Evolutionary conservation across 2,329 filamentous ascomycete species (phyloP), one percentile per base, ranked within the genome.

Genomic region (Colletotrichum cereale): DNA sequence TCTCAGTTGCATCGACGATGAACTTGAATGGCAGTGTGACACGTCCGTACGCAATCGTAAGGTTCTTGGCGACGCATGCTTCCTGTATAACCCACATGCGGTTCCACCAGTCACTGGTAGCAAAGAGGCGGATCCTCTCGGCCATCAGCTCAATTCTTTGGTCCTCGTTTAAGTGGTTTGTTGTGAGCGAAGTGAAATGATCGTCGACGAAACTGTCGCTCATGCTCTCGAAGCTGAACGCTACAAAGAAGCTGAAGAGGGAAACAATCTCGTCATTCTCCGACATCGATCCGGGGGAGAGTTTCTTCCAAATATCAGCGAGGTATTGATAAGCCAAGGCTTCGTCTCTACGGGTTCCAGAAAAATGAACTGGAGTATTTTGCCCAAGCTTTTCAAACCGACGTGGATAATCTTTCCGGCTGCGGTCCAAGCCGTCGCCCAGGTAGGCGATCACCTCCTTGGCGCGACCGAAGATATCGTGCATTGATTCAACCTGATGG

Each of bases 81-180:
- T 75, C 75, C 36, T 75, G 75, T 0, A 76, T 56, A 4, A 75
- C 60, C 74, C 74, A 72, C 10, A 73, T 68, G 24, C 72, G 72
- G 47, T 66, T 71, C 68, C 72, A 73, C 72, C 68, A 73, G 40
- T 67, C 63, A 38, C 63, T 55, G 1, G 6, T 44, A 2, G 64
- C 72, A 24, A 73, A 73, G 2, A 21, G 26, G 0, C 68, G 63
- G 0, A 47, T 60, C 21, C 64, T 52, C 34, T 73, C 68, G 24
- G 38, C 52, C 3, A 72, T 14, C 2, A 26, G 6, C n/a, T 21
- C 24, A 2, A 57, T 3, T 11, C 52, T 55, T 14, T n/a, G 11
- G 12, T 61, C 47, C 14, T 61, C n/a, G 4, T 8, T 34, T 16
- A 12, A 38, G 8, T 57, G n/a, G 21, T 40, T 2, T 26, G n/a